A percentile compares a stretch with the other conserved stretches of the same genome.
These are phyloP conservation scores for Pythium angustatum DNA, from an alignment of 352 stramenopile species.

Conservation along the genomic window DNA sequence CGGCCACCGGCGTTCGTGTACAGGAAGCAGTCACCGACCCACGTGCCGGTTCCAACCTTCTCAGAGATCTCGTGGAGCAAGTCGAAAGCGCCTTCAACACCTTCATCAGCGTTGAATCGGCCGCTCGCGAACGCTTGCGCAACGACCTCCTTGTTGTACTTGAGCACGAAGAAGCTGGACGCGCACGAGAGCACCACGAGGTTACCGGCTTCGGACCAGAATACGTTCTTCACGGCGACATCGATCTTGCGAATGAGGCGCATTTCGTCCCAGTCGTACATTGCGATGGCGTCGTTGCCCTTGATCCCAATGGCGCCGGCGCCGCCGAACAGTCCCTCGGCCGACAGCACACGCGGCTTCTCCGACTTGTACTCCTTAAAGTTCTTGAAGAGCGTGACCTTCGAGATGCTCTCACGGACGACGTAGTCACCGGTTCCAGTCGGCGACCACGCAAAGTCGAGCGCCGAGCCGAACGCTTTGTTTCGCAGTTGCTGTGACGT, in stretches of 20 bases:
- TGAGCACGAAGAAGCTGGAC: conserved; percentile 96
- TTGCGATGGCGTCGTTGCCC: conserved; percentile 95
- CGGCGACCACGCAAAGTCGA: conserved; percentile 98
- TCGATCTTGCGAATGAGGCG: conserved; percentile 98
- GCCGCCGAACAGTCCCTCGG: conserved; percentile 96
- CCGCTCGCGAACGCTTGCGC: conserved; percentile 89
- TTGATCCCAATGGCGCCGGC: conserved; percentile 94
- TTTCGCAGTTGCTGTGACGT: conserved; percentile 95
- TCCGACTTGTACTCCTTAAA: conserved; percentile 97
- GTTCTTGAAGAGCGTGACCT: conserved; percentile 98
- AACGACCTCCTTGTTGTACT: conserved; percentile 92
- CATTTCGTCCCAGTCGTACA: conserved; percentile 99
- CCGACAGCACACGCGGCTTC: conserved; percentile 92
- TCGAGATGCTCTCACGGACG: conserved; percentile 95
- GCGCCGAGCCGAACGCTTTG: conserved; percentile 96
- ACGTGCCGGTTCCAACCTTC: conserved; percentile 95
- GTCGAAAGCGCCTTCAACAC: conserved; percentile 97
- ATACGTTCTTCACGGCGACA: conserved; percentile 95
- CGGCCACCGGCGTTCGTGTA: conserved; percentile 95
- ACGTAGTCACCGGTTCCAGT: conserved; percentile 98
- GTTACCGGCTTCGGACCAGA: conserved; percentile 97
- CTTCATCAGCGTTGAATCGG: conserved; percentile 90
- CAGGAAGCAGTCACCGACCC: conserved; percentile 99
- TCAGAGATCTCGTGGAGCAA: conserved; percentile 97
- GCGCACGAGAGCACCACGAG: conserved; percentile 95